These are phyloP conservation scores for Xylaria sp. DNA, from an alignment of 2,329 filamentous ascomycete species.

Conservation along the genomic window DNA sequence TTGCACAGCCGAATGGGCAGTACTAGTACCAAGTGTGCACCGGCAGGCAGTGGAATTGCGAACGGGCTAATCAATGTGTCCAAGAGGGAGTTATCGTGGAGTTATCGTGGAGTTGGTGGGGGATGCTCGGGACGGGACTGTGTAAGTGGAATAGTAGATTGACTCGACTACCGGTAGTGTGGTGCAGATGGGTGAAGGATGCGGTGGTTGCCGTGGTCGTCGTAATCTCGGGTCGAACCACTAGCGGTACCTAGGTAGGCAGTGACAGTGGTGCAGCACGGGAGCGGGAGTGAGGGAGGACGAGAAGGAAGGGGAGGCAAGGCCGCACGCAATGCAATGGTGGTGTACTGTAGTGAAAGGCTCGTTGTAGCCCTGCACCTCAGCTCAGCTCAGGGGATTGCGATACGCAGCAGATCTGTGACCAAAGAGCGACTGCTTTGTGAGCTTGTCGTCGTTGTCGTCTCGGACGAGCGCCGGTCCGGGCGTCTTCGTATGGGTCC, in stretches of 20 bases:
- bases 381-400: slow-evolving; percentile 18
- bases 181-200: background rate
- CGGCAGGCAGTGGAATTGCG: background rate
- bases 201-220: slow-evolving; percentile 2
- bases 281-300: background rate
- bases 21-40: background rate
- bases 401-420: slow-evolving; percentile 13
- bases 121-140: slow-evolving; percentile 6
- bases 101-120: slow-evolving; percentile 10
- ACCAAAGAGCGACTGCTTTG: slow-evolving; percentile 3
- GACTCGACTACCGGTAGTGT: background rate
- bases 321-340: background rate
- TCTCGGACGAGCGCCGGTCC: background rate
- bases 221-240: slow-evolving; percentile 13
- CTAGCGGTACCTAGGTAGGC: background rate
- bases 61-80: background rate
- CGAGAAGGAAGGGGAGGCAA: background rate
- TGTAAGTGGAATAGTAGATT: background rate
- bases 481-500: background rate
- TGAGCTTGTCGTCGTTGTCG: background rate
- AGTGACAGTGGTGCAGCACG: background rate
- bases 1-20: background rate
- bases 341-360: background rate
- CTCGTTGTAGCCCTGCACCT: background rate
- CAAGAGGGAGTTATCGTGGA: background rate